Percentiles rank a stretch among this genome's conserved stretches.
Conservation (phyloP, 306 rosid genomes). For the Rubus idaeus region DNA sequence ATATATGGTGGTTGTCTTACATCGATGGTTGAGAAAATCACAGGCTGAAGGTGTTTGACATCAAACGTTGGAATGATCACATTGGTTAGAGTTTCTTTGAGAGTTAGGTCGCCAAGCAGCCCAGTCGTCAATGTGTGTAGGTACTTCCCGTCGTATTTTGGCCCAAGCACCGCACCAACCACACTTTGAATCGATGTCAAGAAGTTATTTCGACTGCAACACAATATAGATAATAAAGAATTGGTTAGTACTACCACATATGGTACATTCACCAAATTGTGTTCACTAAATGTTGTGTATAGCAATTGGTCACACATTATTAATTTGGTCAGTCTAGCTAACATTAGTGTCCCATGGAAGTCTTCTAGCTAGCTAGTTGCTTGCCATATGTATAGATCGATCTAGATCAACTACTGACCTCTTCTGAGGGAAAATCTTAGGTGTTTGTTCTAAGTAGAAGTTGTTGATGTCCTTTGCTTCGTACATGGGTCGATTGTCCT, state of each 20-base stretch:
- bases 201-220: background rate
- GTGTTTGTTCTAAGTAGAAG: conserved; percentile 24
- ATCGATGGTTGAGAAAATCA: conserved; percentile 39
- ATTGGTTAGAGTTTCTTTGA: conserved; percentile 38
- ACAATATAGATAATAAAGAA: too few relatives aligned
- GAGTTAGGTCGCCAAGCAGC: conserved; percentile 39
- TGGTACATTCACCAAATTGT: too few relatives aligned
- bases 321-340: background rate
- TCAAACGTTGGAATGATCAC: conserved; percentile 45
- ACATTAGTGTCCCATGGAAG: background rate
- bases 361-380: background rate
- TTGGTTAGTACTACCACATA: too few relatives aligned
- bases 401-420: conserved; percentile 13
- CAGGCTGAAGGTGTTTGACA: conserved; percentile 44
- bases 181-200: conserved; percentile 11
- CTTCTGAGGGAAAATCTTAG: conserved; percentile 24
- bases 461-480: conserved; percentile 28
- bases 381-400: background rate
- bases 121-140: conserved; percentile 23
- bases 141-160: conserved; percentile 45
- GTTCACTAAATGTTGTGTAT: too few relatives aligned
- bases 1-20: conserved; percentile 15
- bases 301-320: too few relatives aligned
- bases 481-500: conserved; percentile 27
- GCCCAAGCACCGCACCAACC: conserved; percentile 22